Conservation (phyloP, 768 basidiomycete species). For the Phylloporus scabripes region DNA sequence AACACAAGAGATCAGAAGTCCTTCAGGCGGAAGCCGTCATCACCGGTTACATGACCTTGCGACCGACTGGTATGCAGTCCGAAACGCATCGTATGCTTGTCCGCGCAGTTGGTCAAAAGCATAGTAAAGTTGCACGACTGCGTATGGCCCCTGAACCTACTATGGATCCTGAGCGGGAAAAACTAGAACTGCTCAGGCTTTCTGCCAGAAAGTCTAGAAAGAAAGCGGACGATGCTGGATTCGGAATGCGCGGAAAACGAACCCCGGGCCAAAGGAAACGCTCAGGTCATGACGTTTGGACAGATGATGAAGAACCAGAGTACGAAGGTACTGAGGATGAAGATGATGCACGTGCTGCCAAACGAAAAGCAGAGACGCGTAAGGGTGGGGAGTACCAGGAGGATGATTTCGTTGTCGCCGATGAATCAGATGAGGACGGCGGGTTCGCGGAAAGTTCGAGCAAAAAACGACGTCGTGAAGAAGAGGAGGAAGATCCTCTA, state of each 20-base stretch:
- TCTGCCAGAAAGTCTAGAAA: conserved; percentile 61
- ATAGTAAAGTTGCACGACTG: conserved; percentile 73
- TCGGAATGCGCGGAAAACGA: conserved; percentile 45
- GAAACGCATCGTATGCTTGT: conserved; percentile 88
- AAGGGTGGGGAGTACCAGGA: conserved; percentile 71
- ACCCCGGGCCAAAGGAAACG: conserved; percentile 38
- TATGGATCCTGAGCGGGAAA: conserved; percentile 70
- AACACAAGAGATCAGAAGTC: conserved; percentile 80
- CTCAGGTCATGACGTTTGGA: conserved; percentile 46
- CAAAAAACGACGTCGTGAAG: conserved; percentile 36
- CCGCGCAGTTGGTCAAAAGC: conserved; percentile 78
- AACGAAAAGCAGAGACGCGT: conserved; percentile 44
- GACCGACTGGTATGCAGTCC: conserved; percentile 86
- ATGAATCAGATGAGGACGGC: conserved; percentile 64
- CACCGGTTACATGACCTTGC: conserved; percentile 77
- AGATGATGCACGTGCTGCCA: conserved; percentile 39
- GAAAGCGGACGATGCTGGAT: conserved; percentile 46
- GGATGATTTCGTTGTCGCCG: conserved; percentile 82
- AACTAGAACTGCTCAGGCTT: conserved; percentile 59
- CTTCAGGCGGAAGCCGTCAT: conserved; percentile 82
- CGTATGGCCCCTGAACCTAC: conserved; percentile 76
- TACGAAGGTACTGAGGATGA: conserved; percentile 59
- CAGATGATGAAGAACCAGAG: conserved; percentile 63
- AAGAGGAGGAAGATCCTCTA: conserved; percentile 46
- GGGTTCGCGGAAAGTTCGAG: conserved; percentile 31